Evolutionary conservation across 352 stramenopile genomes (phyloP).

Genomic region (Pseudoperonospora humuli): DNA sequence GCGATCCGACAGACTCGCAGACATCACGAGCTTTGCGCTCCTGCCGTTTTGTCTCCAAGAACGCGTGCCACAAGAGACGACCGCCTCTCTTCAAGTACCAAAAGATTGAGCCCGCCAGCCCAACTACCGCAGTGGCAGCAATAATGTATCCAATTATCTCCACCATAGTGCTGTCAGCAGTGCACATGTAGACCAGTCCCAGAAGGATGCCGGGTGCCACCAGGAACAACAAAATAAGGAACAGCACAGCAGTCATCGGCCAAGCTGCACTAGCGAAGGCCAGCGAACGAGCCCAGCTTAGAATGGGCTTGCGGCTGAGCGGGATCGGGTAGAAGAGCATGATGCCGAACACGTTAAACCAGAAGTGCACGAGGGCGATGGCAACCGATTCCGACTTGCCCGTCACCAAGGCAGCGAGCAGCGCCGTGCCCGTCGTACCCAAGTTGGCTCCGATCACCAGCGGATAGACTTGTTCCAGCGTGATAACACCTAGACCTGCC

Average conservation of each 20-base stretch:
- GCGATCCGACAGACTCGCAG: constrained; percentile 4
- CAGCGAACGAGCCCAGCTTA: constrained; percentile 60
- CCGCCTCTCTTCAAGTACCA: constrained; percentile 39
- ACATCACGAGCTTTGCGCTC: constrained; percentile 19
- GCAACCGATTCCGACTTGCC: constrained; percentile 70
- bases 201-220: constrained; percentile 39
- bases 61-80: constrained; percentile 29
- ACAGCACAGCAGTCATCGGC: constrained; percentile 43
- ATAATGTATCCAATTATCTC: constrained; percentile 36
- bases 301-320: constrained; percentile 70
- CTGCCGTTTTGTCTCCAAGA: constrained; percentile 35
- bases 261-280: constrained; percentile 57
- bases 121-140: constrained; percentile 13
- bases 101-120: constrained; percentile 5
- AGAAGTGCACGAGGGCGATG: constrained; percentile 87
- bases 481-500: constrained; percentile 82
- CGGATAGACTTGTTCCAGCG: constrained; percentile 84
- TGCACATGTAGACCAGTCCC: constrained; percentile 51
- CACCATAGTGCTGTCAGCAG: constrained; percentile 17
- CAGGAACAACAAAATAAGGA: constrained; percentile 42
- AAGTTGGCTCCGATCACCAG: constrained; percentile 90
- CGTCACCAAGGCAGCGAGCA: constrained; percentile 83
- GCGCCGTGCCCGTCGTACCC: constrained; percentile 83
- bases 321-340: constrained; percentile 90
- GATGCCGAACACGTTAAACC: constrained; percentile 89